These are phyloP conservation scores for Trichoderma erinaceum DNA, from an alignment of 495 filamentous ascomycete species.

Conservation along the genomic window DNA sequence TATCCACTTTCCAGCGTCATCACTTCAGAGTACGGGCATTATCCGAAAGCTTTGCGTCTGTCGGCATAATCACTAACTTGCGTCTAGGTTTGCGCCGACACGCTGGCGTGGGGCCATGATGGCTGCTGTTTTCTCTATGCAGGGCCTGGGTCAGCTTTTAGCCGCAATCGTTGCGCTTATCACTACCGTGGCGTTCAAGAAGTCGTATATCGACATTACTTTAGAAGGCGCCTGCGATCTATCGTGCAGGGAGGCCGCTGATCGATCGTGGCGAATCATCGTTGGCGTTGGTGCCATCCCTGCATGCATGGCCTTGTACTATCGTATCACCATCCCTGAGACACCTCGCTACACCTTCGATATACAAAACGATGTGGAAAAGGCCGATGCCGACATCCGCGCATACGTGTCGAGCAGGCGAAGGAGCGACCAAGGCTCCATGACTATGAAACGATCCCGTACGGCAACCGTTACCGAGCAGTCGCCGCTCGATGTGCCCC, in stretches of 20 bases:
- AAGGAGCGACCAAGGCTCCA: constrained; percentile 43
- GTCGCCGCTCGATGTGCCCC: constrained; percentile 47
- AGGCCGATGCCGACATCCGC: constrained; percentile 61
- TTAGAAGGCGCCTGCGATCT: constrained; percentile 48
- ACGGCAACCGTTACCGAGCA: constrained; percentile 3
- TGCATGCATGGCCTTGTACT: constrained; percentile 67
- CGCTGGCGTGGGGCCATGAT: constrained; percentile 87
- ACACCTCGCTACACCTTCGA: constrained; percentile 77
- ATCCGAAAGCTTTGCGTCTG: background rate
- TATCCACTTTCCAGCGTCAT: constrained; percentile 75
- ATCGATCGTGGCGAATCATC: constrained; percentile 77
- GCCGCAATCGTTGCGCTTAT: constrained; percentile 68
- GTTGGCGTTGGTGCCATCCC: constrained; percentile 76
- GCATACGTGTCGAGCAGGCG: constrained; percentile 53
- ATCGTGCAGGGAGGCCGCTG: constrained; percentile 61
- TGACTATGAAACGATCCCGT: constrained; percentile 14
- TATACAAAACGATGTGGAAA: constrained; percentile 58
- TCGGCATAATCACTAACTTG: constrained; percentile 1
- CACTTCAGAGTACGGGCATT: constrained; percentile 57
- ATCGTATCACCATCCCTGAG: constrained; percentile 74
- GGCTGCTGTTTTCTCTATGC: constrained; percentile 82
- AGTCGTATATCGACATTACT: constrained; percentile 45
- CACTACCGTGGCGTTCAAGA: constrained; percentile 63
- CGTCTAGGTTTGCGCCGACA: constrained; percentile 64
- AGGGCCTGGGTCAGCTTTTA: constrained; percentile 68